Percentiles rank a stretch among this genome's conserved stretches.
Conservation (phyloP, 2,329 filamentous ascomycete genomes). For the Pseudopyricularia javanii region DNA sequence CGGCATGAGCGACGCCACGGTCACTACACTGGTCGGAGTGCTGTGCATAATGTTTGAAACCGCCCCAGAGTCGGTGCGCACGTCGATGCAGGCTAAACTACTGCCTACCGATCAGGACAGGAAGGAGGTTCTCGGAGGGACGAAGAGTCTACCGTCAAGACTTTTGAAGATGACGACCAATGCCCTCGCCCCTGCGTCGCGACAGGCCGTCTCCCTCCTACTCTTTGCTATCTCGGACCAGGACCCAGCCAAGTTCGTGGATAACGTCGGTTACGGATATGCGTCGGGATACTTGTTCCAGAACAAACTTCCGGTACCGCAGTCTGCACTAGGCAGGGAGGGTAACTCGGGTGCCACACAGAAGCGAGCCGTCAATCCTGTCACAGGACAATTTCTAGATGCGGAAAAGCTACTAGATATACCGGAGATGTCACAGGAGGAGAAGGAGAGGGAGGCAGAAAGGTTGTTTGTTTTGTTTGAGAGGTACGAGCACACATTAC, state of each 20-base stretch:
- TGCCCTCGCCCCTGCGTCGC: constrained; percentile 56
- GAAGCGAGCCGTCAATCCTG: constrained; percentile 55
- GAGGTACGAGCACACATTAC: constrained; percentile 33
- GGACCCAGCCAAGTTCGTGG: constrained; percentile 67
- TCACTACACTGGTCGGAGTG: constrained; percentile 63
- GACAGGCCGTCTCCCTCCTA: constrained; percentile 63
- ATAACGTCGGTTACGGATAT: constrained; percentile 90
- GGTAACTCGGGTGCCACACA: background rate
- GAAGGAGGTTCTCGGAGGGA: constrained; percentile 62
- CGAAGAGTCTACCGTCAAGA: constrained; percentile 60
- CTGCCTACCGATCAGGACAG: constrained; percentile 71
- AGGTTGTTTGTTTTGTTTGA: constrained; percentile 84
- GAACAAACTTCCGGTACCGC: constrained; percentile 69
- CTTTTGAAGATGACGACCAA: constrained; percentile 70
- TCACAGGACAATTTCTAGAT: constrained; percentile 74
- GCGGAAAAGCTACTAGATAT: constrained; percentile 45
- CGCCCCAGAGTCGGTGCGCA: constrained; percentile 50
- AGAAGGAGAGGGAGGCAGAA: constrained; percentile 88
- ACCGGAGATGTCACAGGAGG: constrained; percentile 75
- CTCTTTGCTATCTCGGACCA: constrained; percentile 80
- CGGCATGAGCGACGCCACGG: constrained; percentile 55
- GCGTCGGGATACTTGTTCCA: constrained; percentile 83
- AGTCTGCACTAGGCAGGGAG: constrained; percentile 20
- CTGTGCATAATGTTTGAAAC: constrained; percentile 59
- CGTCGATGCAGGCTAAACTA: constrained; percentile 52